Evolutionary conservation across 495 filamentous ascomycete species (phyloP).

Genomic region (Hypoxylon trugodes): DNA sequence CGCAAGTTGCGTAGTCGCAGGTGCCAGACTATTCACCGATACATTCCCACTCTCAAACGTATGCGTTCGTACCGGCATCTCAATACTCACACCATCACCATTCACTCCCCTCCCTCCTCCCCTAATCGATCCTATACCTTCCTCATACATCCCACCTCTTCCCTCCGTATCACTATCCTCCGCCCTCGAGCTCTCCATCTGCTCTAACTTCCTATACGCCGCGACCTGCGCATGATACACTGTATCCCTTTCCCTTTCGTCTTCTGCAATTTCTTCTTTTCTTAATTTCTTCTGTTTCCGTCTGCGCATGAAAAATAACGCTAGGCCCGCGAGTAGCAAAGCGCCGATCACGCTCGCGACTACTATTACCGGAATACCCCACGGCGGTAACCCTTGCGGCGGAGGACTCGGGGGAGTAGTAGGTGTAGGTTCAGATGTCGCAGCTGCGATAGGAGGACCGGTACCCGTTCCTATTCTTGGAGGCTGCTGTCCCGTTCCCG

Average conservation of each 20-base stretch:
- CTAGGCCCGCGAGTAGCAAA: too few relatives aligned
- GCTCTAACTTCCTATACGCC: constrained; percentile 3
- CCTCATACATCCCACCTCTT: too few relatives aligned
- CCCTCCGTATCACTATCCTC: neutral
- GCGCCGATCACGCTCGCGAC: too few relatives aligned
- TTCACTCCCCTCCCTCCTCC: neutral
- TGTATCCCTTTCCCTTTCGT: neutral
- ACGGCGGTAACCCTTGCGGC: too few relatives aligned
- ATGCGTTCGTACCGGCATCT: neutral
- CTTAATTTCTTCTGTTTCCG: neutral
- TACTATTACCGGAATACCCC: too few relatives aligned
- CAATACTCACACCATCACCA: neutral
- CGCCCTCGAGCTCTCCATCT: neutral
- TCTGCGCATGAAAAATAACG: neutral
- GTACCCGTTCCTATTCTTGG: too few relatives aligned
- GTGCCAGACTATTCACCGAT: neutral
- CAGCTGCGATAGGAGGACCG: too few relatives aligned
- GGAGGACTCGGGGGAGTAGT: too few relatives aligned
- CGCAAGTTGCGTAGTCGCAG: neutral
- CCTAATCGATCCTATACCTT: neutral
- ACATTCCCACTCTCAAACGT: neutral
- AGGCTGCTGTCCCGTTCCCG: too few relatives aligned
- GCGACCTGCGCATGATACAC: neutral
- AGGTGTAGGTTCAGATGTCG: too few relatives aligned
- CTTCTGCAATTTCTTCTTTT: neutral